phyloP scores from a whole-genome alignment of 164 flowering plant genomes.

The Macadamia tetraphylla region DNA sequence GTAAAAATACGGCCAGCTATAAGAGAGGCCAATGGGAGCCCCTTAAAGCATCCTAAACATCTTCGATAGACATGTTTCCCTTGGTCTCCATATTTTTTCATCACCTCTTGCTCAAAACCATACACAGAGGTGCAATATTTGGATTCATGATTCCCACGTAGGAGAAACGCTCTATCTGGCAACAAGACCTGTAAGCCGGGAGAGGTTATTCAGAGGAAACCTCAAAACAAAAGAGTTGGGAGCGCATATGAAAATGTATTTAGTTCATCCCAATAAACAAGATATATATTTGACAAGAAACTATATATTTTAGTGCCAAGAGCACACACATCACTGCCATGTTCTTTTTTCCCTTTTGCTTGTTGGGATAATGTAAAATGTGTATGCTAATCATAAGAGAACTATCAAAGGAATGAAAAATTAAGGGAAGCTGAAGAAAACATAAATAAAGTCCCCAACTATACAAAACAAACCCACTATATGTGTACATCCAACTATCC shows the following conservation, averaged over 20 bases:
- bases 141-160: constrained; percentile 97
- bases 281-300: too few species aligned
- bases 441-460: not conserved
- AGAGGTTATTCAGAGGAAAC: not conserved
- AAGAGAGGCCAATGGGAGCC: constrained; percentile 89
- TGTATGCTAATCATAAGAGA: not conserved
- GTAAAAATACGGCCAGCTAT: constrained; percentile 81
- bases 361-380: not conserved
- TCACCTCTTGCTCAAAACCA: constrained; percentile 95
- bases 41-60: constrained; percentile 93
- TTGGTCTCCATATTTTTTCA: constrained; percentile 68
- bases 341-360: too few species aligned
- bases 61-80: constrained; percentile 88
- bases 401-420: too few species aligned
- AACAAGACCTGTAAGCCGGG: constrained; percentile 45
- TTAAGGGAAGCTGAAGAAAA: not conserved
- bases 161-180: constrained; percentile 78
- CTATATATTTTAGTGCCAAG: not conserved
- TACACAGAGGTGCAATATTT: constrained; percentile 96
- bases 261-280: too few species aligned
- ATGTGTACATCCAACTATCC: too few species aligned
- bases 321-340: not conserved
- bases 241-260: too few species aligned
- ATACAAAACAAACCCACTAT: not conserved
- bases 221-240: not conserved